These are phyloP conservation scores for Calocera cornea DNA, from an alignment of 768 basidiomycete species.

Conservation along the genomic window DNA sequence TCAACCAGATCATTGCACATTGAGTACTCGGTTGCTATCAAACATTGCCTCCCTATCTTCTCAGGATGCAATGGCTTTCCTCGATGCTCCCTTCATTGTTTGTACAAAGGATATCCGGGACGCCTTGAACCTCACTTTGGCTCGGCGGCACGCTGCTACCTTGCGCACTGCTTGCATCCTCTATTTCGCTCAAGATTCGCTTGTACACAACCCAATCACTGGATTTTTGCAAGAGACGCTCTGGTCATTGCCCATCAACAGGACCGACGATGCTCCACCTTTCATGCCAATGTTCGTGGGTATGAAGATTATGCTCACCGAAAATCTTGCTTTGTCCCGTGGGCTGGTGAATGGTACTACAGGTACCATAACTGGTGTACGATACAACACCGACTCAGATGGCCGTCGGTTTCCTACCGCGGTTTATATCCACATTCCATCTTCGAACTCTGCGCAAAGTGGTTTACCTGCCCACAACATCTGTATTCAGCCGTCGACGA, in stretches of 20 bases:
- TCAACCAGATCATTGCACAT: too few relatives aligned
- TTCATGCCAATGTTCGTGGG: neutral
- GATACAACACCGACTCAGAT: neutral
- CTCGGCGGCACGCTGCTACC: neutral
- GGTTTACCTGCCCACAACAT: neutral
- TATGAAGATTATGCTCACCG: constrained; percentile 6
- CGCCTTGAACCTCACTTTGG: neutral
- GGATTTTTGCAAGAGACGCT: neutral
- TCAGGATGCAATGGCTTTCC: neutral
- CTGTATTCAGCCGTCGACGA: neutral
- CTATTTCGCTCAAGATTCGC: neutral
- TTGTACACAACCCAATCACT: neutral
- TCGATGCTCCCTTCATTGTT: neutral
- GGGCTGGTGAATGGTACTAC: neutral
- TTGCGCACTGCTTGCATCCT: neutral
- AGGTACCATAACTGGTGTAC: neutral
- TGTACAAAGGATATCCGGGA: neutral
- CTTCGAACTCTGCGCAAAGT: neutral
- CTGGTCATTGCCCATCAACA: neutral
- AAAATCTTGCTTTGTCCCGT: neutral
- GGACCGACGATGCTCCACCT: neutral
- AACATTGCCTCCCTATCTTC: neutral
- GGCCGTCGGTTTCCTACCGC: neutral
- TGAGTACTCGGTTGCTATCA: too few relatives aligned
- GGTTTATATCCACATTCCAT: neutral